Base-by-base conservation (phyloP, 495 filamentous ascomycete species). In the Ramalina intermedia region DNA sequence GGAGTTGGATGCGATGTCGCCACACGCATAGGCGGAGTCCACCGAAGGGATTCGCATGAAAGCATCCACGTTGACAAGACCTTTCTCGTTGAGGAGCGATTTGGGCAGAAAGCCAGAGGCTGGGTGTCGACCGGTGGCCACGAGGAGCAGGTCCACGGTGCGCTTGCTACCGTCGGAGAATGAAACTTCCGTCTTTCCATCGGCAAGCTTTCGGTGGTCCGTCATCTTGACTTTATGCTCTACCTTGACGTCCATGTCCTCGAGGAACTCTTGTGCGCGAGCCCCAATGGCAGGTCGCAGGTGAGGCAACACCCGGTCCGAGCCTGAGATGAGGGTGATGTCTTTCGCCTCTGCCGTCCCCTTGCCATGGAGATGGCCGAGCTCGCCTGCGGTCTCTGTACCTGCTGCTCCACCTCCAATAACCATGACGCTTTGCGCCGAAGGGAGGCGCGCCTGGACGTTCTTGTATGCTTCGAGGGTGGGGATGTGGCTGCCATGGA, bases 21-120 rank as follows among this genome's bases (percentile, higher is more conserved):
- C 76, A 4, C 64, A 60, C 1, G 72, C 73, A 68, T 74, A 80
- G 29, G 76, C 67, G 36, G 69, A 61, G 3, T 49, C 41, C 12
- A 51, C 21, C 6, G 39, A 45, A 8, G 58, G 51, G 23, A 56
- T 50, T 14, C 56, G 65, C 35, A 58, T 65, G 48, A 71, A 61
- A 54, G 62, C 66, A 41, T 73, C 69, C 47, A 73, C 68, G 17
- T 43, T 46, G 33, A 79, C 68, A 47, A 61, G 69, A 41, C 66
- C 69, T n/a, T 46, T 47, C 5, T 59, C 52, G 26, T 67, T 66
- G 11, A 79, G 64, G 33, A 72, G 54, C 38, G 61, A 48, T 14
- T 60, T 56, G 12, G 70, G 61, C 12, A 82, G 47, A 61, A 70
- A 82, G 17, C 67, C 66, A 23, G 71, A 69, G 63, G 81, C 81